phyloP scores from a whole-genome alignment of 345 rosid species.

The Eucalyptus viminalis region DNA sequence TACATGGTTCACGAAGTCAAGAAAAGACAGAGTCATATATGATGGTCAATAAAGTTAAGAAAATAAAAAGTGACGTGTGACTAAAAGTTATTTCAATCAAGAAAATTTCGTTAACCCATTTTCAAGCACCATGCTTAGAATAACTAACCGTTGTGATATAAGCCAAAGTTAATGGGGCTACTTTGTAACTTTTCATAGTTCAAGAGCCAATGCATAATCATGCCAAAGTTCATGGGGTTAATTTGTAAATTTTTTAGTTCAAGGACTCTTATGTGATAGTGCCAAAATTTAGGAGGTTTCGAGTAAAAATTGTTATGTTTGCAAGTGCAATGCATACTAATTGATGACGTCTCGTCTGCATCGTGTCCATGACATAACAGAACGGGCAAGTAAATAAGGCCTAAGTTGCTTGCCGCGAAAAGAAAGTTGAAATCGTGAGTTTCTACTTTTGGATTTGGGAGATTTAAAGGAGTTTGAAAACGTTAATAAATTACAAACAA shows the following conservation, averaged over 20 bases:
- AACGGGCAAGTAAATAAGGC: rapidly evolving
- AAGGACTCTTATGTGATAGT: not conserved
- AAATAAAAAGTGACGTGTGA: not conserved
- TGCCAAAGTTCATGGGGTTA: not conserved
- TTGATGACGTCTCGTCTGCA: rapidly evolving
- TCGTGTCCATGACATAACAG: not conserved
- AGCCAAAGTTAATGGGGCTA: not conserved
- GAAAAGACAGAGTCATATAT: not conserved
- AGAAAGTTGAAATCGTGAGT: not conserved
- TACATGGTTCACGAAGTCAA: not conserved
- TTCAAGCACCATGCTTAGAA: not conserved
- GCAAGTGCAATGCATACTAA: not conserved
- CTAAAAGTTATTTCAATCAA: not conserved
- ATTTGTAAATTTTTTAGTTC: not conserved
- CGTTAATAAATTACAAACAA: not conserved
- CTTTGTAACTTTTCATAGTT: not conserved
- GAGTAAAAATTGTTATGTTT: not conserved
- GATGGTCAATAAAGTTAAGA: not conserved
- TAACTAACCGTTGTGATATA: not conserved
- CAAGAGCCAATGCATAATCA: not conserved
- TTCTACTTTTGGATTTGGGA: not conserved
- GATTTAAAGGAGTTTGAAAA: not conserved
- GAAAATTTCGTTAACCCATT: not conserved
- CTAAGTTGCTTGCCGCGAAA: rapidly evolving
- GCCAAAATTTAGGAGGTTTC: not conserved